Evolutionary conservation across 2,329 filamentous ascomycete species (phyloP).

Genomic region (Gremmenia infestans): DNA sequence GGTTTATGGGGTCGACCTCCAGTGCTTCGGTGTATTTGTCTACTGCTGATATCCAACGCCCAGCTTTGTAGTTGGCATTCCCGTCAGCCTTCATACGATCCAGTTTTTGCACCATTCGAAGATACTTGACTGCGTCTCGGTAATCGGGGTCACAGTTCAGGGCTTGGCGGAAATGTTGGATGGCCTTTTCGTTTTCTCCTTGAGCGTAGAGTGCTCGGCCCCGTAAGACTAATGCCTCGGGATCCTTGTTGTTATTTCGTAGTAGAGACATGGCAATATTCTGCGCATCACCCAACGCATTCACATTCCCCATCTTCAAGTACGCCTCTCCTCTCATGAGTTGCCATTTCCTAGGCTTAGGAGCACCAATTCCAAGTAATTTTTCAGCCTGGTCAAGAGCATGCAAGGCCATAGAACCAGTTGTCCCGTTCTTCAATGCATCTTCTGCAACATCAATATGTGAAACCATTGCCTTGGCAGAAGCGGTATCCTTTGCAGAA

Average conservation of each 20-base stretch:
- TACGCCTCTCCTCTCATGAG: slow-evolving; percentile 89
- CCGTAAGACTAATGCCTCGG: slow-evolving; percentile 85
- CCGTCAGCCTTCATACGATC: slow-evolving; percentile 92
- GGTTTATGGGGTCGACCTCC: slow-evolving; percentile 80
- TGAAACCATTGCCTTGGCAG: slow-evolving; percentile 79
- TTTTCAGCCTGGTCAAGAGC: slow-evolving; percentile 88
- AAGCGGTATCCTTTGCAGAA: slow-evolving; percentile 77
- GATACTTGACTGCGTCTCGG: slow-evolving; percentile 79
- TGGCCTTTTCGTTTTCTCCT: slow-evolving; percentile 91
- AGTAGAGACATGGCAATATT: slow-evolving; percentile 87
- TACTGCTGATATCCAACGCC: slow-evolving; percentile 73
- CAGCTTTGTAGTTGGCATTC: slow-evolving; percentile 83
- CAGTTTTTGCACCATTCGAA: slow-evolving; percentile 85
- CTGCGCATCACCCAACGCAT: slow-evolving; percentile 85
- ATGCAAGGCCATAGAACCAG: slow-evolving; percentile 86
- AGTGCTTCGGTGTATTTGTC: slow-evolving; percentile 81
- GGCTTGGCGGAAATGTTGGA: slow-evolving; percentile 87
- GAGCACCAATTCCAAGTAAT: slow-evolving; percentile 67
- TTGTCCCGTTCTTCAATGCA: slow-evolving; percentile 66
- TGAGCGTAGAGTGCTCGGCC: slow-evolving; percentile 84
- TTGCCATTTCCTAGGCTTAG: slow-evolving; percentile 87
- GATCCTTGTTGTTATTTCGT: slow-evolving; percentile 82
- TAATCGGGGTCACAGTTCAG: slow-evolving; percentile 89
- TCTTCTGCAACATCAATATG: slow-evolving; percentile 78
- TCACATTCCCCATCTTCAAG: slow-evolving; percentile 85